phyloP scores from a whole-genome alignment of 2,329 filamentous ascomycete genomes.

The Nemania sp. region DNA sequence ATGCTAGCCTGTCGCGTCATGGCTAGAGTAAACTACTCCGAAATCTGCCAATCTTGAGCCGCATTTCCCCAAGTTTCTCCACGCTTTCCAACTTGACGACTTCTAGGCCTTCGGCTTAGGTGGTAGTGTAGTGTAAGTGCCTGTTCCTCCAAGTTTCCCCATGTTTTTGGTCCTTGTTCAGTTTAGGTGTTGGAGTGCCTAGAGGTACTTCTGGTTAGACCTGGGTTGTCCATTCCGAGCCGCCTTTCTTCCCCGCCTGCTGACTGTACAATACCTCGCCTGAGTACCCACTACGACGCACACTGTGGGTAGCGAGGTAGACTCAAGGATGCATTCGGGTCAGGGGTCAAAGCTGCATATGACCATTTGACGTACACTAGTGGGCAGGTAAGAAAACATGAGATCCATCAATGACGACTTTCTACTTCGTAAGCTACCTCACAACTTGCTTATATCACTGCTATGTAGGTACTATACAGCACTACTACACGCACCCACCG shows the following conservation, averaged over 20 bases:
- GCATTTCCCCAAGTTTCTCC: constrained; percentile 26
- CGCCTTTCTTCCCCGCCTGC: constrained; percentile 2
- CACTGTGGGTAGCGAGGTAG: background rate
- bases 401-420: background rate
- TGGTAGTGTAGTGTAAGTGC: background rate
- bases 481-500: background rate
- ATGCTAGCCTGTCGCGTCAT: constrained; percentile 17
- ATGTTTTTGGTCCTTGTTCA: constrained; percentile 7
- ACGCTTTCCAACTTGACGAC: background rate
- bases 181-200: background rate
- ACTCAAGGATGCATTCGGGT: background rate
- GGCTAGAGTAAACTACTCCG: constrained; percentile 4
- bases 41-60: constrained; percentile 24
- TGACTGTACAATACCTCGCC: constrained; percentile 1
- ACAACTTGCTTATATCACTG: no score
- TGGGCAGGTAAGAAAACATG: constrained; percentile 7
- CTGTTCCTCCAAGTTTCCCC: background rate
- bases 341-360: constrained; percentile 15
- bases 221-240: no score
- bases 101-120: background rate
- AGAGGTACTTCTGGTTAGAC: no score
- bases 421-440: no score
- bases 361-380: constrained; percentile 20
- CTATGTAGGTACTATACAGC: no score
- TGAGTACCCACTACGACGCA: background rate